These are phyloP conservation scores for Skeletonema menzelii DNA, from an alignment of 108 stramenopile species.

Conservation along the genomic window DNA sequence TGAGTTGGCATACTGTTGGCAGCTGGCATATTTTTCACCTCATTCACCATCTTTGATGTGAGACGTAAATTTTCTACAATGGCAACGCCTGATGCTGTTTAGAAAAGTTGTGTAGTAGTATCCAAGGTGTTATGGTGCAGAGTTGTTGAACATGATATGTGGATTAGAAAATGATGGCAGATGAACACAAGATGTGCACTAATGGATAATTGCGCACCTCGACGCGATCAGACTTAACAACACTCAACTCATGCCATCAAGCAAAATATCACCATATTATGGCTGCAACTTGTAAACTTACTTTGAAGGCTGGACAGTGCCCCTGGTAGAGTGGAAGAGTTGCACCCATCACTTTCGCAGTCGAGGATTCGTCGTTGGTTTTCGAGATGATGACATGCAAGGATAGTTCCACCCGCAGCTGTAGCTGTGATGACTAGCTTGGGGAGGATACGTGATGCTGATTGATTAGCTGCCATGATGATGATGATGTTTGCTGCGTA, in stretches of 20 bases:
- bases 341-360: background rate
- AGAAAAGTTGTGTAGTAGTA: background rate
- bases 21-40: background rate
- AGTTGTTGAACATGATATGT: background rate
- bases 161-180: background rate
- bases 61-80: background rate
- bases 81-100: background rate
- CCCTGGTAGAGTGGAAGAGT: background rate
- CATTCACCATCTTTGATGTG: background rate
- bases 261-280: background rate
- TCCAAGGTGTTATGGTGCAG: no score
- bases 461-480: background rate
- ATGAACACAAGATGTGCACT: background rate
- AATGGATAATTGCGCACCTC: background rate
- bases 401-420: background rate
- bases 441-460: background rate
- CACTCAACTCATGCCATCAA: background rate
- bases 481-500: background rate
- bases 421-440: background rate
- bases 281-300: background rate
- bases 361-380: background rate
- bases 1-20: background rate
- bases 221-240: background rate
- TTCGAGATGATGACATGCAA: background rate
- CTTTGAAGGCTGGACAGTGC: background rate